Evolutionary conservation across 2,329 filamentous ascomycete species (phyloP), one percentile per base, ranked within the genome.

Genomic region (Pseudogymnoascus sp.): DNA sequence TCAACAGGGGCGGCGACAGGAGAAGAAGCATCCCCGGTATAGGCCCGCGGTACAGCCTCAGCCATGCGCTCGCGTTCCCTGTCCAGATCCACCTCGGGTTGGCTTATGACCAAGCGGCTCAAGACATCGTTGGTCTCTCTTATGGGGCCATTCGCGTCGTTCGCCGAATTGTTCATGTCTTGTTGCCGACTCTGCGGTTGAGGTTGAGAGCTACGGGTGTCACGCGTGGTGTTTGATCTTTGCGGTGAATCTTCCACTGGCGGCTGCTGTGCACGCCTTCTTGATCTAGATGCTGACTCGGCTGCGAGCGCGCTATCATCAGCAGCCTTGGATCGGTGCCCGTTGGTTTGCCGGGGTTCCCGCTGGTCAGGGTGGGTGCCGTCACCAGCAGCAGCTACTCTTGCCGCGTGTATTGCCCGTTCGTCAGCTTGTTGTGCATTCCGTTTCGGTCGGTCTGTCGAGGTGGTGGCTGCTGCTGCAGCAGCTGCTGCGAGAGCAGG

Each of bases 71-170:
- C 87, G 67, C 82, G 81, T 73, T 91, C 89, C 64, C 90, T 82
- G 62, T 85, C 85, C 63, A 89, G 77, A 71, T 92, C 90, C 52
- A 87, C 85, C 66, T 88, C 83, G 6, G 90, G 89, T 68, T 91
- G 88, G 59, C 88, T 89, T 26, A 92, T 83, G 66, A 93, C 80
- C 66, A 92, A 84, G 65, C 89, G 84, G 72, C 89, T 90, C 66
- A 96, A 82, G 33, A 91, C 86, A 63, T 92, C 86, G 74, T 88
- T 92, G 62, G 89, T 86, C 73, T 96, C 90, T 63, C 89, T 85
- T 12, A 86, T 84, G 11, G 89, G 80, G 43, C 81, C 82, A 16
- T 81, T 82, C 38, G 83, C 55, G 81, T 74, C 38, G 75, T 72
- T 55, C 70, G 73, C 67, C 64, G 75, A 65, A 71, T 74, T 55